These are phyloP conservation scores for Camellia oleifera DNA, from an alignment of 179 eudicot species.

Conservation along the genomic window DNA sequence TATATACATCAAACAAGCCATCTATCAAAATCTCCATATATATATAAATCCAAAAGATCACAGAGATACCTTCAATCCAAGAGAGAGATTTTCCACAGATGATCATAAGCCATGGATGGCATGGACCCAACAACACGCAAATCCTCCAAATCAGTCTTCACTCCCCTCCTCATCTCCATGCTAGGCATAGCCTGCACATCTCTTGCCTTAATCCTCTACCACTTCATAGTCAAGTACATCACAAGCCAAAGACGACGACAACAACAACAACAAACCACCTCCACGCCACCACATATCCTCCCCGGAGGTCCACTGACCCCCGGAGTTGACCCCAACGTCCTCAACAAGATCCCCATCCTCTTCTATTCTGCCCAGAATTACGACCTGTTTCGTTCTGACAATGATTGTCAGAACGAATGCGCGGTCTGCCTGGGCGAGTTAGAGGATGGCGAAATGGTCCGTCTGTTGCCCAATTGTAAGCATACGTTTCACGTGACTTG, in stretches of 20 bases:
- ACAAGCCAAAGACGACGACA: not conserved
- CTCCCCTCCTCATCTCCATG: conserved; percentile 33
- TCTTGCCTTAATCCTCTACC: conserved; percentile 23
- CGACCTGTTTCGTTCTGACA: conserved; percentile 17
- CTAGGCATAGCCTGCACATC: conserved; percentile 28
- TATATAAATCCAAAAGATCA: not conserved
- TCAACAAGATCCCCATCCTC: conserved; percentile 36
- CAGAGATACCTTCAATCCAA: not conserved
- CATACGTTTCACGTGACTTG: conserved; percentile 57
- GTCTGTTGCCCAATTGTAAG: conserved; percentile 41
- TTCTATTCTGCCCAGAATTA: conserved; percentile 23
- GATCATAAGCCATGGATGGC: conserved; percentile 7
- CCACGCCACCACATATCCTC: not conserved
- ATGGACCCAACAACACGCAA: not conserved
- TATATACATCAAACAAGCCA: no score
- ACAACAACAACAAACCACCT: not conserved
- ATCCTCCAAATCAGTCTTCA: conserved; percentile 13
- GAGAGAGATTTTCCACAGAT: not conserved
- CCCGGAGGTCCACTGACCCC: not conserved
- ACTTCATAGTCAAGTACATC: conserved; percentile 31
- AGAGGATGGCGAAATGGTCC: conserved; percentile 39
- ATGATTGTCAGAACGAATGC: conserved; percentile 29
- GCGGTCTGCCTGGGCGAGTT: conserved; percentile 42
- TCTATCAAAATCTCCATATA: no score
- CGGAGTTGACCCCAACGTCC: conserved; percentile 41